A percentile compares a stretch with the other conserved stretches of the same genome.
These are phyloP conservation scores for Lichtheimia hyalospora DNA, from an alignment of 371 early-diverging fungal genomes.

Conservation along the genomic window DNA sequence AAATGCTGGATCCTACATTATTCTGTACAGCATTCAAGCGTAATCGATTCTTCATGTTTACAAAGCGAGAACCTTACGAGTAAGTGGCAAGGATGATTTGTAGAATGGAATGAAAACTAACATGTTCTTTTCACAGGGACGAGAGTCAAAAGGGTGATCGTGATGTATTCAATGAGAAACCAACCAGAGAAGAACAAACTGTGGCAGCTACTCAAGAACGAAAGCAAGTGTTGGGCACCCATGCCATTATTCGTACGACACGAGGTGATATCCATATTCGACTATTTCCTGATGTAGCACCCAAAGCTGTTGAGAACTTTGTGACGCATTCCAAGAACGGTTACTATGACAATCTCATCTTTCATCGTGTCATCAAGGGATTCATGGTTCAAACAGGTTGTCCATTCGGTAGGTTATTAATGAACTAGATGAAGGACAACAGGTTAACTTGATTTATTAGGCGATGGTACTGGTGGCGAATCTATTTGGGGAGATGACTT, in stretches of 20 bases:
- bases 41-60: conserved; percentile 93
- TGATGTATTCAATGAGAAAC: conserved; percentile 97
- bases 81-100: conserved; percentile 19
- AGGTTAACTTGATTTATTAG: conserved; percentile 6
- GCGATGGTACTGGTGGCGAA: conserved; percentile 96
- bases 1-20: conserved; percentile 80
- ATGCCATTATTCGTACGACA: conserved; percentile 85
- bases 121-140: conserved; percentile 24
- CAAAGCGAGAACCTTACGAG: conserved; percentile 84
- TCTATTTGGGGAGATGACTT: conserved; percentile 94
- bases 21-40: conserved; percentile 89
- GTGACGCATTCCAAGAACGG: conserved; percentile 78
- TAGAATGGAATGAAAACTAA: not conserved
- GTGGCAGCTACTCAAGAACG: conserved; percentile 72
- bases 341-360: conserved; percentile 75
- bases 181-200: conserved; percentile 92
- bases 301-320: conserved; percentile 94
- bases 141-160: conserved; percentile 69
- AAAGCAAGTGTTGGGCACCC: conserved; percentile 64
- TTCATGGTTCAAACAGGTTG: conserved; percentile 93
- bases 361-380: conserved; percentile 91
- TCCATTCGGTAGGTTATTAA: conserved; percentile 57
- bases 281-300: conserved; percentile 83
- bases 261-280: conserved; percentile 85
- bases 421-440: not conserved